Percentiles rank a stretch among this genome's conserved stretches.
These are phyloP conservation scores for Eucalyptus coolabah DNA, from an alignment of 345 rosid genomes.

Conservation along the genomic window DNA sequence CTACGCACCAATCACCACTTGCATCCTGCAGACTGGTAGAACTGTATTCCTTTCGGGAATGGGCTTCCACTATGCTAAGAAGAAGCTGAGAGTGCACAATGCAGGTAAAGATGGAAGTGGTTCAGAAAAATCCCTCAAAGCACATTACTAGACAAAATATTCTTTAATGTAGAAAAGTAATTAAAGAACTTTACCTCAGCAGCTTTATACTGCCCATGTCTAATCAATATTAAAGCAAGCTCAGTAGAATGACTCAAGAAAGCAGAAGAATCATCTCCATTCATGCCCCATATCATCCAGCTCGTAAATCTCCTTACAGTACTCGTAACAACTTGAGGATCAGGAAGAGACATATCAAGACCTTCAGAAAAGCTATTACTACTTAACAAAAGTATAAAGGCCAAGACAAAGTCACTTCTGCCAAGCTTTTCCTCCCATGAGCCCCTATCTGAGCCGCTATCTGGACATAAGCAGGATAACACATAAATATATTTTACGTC, in stretches of 20 bases:
- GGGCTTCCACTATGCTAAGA: conserved; percentile 60
- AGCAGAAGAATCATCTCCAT: conserved; percentile 53
- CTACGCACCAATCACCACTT: conserved; percentile 72
- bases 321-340: conserved; percentile 40
- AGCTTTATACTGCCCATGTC: conserved; percentile 77
- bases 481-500: not conserved
- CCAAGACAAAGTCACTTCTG: conserved; percentile 75
- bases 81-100: conserved; percentile 20
- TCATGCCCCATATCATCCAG: conserved; percentile 76
- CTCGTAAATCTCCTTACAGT: conserved; percentile 49
- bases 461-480: conserved; percentile 16
- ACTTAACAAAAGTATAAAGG: conserved; percentile 43
- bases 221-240: conserved; percentile 59
- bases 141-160: not conserved
- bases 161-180: not conserved
- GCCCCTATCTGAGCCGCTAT: conserved; percentile 46
- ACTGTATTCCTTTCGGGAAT: conserved; percentile 49
- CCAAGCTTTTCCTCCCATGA: conserved; percentile 75
- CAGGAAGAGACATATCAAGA: conserved; percentile 30
- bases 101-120: not conserved
- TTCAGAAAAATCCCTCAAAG: not conserved
- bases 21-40: conserved; percentile 60
- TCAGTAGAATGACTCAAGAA: conserved; percentile 62
- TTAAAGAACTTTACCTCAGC: conserved; percentile 49
- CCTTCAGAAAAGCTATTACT: conserved; percentile 22